Conservation (phyloP, 345 rosid species). For the Eucalyptus dawsonii region DNA sequence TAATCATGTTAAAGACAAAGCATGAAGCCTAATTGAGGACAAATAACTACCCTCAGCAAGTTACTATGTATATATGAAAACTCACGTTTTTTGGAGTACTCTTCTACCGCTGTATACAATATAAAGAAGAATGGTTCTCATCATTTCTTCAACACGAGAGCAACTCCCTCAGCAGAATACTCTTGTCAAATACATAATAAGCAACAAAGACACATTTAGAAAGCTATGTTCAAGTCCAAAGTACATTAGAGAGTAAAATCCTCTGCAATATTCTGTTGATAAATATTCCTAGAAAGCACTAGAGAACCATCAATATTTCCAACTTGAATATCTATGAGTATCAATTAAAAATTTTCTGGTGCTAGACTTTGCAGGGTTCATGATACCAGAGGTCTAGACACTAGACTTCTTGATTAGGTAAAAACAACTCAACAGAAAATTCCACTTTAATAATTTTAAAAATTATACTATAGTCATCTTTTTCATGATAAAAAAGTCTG, state of each 20-base stretch:
- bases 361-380: background rate
- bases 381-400: background rate
- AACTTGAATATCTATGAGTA: background rate
- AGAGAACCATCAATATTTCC: background rate
- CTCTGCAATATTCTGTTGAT: background rate
- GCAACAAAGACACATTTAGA: background rate
- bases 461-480: background rate
- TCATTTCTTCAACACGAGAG: background rate
- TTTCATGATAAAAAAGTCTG: background rate
- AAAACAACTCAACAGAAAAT: background rate
- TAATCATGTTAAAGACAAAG: background rate
- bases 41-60: background rate
- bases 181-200: background rate
- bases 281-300: background rate
- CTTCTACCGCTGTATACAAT: no score
- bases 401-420: background rate
- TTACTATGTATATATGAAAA: no score
- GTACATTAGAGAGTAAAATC: background rate
- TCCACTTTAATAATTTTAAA: accelerated
- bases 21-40: background rate
- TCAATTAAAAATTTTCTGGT: background rate
- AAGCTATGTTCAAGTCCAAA: background rate
- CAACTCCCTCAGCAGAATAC: background rate
- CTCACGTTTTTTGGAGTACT: no score
- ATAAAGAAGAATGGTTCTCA: background rate